A percentile compares a stretch with the other conserved stretches of the same genome.
phyloP scores from a whole-genome alignment of 768 basidiomycete species.

The Termitomyces sp. region DNA sequence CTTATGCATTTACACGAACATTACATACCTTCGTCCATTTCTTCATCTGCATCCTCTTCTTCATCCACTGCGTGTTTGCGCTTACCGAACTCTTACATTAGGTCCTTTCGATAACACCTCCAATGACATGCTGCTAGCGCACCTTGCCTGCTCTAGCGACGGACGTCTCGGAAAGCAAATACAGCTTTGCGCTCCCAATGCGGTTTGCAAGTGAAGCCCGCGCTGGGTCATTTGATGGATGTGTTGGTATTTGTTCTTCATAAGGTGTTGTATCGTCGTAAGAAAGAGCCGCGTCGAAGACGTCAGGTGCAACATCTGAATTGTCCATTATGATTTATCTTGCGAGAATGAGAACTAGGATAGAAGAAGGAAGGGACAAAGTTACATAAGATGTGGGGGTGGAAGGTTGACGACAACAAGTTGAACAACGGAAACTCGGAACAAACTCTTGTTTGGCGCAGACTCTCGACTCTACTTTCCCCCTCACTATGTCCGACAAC shows the following conservation, averaged over 20 bases:
- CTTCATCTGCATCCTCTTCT: constrained; percentile 24
- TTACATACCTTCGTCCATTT: constrained; percentile 28
- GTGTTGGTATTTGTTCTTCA: constrained; percentile 47
- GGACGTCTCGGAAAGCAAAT: constrained; percentile 67
- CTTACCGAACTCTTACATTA: constrained; percentile 46
- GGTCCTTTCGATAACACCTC: constrained; percentile 29
- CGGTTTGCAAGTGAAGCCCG: constrained; percentile 49
- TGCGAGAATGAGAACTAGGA: constrained; percentile 6
- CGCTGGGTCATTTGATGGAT: constrained; percentile 21
- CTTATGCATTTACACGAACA: neutral
- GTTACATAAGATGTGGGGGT: constrained; percentile 3
- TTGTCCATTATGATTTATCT: constrained; percentile 51
- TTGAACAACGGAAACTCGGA: constrained; percentile 6
- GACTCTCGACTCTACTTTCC: neutral
- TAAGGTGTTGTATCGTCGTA: constrained; percentile 53
- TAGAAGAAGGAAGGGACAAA: neutral
- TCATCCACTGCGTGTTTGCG: constrained; percentile 34
- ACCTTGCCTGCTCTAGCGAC: constrained; percentile 65
- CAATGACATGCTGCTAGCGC: constrained; percentile 42
- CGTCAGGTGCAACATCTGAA: constrained; percentile 26
- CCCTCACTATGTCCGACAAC: constrained; percentile 34
- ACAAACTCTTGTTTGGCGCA: constrained; percentile 7
- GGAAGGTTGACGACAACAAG: neutral
- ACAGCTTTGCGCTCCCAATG: constrained; percentile 73
- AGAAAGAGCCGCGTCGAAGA: constrained; percentile 28